Percentiles rank a stretch among this genome's conserved stretches.
These are phyloP conservation scores for Moesziomyces globuligerus DNA, from an alignment of 1,284 basidiomycete species.

Conservation along the genomic window DNA sequence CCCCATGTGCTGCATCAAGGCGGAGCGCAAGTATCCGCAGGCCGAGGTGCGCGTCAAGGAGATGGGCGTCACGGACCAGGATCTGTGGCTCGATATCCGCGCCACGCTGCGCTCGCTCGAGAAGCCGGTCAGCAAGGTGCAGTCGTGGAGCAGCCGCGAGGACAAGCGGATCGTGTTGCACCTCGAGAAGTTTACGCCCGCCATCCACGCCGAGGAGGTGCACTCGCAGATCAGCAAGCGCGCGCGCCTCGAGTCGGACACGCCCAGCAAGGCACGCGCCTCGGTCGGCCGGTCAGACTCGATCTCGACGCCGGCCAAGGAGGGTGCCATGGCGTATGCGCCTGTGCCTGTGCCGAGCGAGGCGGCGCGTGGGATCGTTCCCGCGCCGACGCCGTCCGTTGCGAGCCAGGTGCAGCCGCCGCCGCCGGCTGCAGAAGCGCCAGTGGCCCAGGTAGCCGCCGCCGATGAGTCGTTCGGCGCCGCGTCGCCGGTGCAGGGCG, in stretches of 20 bases:
- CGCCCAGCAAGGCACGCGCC: constrained; percentile 30
- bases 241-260: constrained; percentile 36
- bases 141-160: constrained; percentile 52
- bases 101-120: constrained; percentile 60
- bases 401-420: constrained; percentile 4
- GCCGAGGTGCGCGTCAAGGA: constrained; percentile 64
- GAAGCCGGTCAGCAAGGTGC: constrained; percentile 57
- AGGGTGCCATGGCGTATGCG: constrained; percentile 20
- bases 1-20: constrained; percentile 66
- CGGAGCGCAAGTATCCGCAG: constrained; percentile 60
- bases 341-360: constrained; percentile 39
- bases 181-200: constrained; percentile 62
- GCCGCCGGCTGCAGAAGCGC: constrained; percentile 6
- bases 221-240: constrained; percentile 40
- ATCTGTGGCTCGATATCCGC: constrained; percentile 63
- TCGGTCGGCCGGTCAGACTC: constrained; percentile 31
- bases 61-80: constrained; percentile 48
- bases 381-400: constrained; percentile 10
- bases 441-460: constrained; percentile 10
- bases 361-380: constrained; percentile 23
- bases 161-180: constrained; percentile 60
- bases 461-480: constrained; percentile 21
- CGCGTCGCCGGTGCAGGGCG: constrained; percentile 18
- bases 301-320: constrained; percentile 28
- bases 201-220: constrained; percentile 51